Evolutionary conservation across 352 stramenopile genomes (phyloP), one percentile per base, ranked within the genome.

Genomic region (Phytophthora vignae): DNA sequence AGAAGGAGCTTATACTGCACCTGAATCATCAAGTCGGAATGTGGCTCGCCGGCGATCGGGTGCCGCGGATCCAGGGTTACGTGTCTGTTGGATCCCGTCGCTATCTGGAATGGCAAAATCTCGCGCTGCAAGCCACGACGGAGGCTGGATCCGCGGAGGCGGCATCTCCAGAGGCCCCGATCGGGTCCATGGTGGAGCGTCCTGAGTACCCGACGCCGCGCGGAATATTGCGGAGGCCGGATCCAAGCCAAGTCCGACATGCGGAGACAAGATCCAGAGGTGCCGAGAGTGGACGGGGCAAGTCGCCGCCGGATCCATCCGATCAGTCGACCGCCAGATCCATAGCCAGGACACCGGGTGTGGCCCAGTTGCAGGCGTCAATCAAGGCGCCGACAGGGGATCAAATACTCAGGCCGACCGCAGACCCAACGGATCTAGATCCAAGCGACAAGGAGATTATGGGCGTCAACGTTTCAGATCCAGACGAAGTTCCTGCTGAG

Each of bases 71-170:
- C 7, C 54, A 38, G 33, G 42, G 60, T 1, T 71, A 44, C n/a
- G 56, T 75, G 5, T 64, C 49, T 67, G 27, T 31, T 1, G 27
- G 27, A 31, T 31, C 27, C 27, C 27, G 27, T 0, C 27, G 27
- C 4, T 31, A 75, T 25, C 15, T 21, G 6, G 68, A 67, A 14
- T 75, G 61, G 56, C 38, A 71, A 11, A 67, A 68, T 1, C 40
- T 75, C 0, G 61, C 67, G 14, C 66, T 58, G 9, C 38, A 31
- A 1, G 27, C 27, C 27, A 31, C 7, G 4, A 31, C 27, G 4
- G 27, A 31, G 4, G 27, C 27, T 58, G 21, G 54, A 63, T n/a
- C 25, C 25, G 1, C 3, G 36, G 9, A 27, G 7, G 12, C 2
- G 17, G 19, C 33, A 22, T 27, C 27, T 7, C 9, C 44, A 2